Evolutionary conservation across 2,329 filamentous ascomycete genomes (phyloP).

Genomic region (Cadophora luteo-olivacea): DNA sequence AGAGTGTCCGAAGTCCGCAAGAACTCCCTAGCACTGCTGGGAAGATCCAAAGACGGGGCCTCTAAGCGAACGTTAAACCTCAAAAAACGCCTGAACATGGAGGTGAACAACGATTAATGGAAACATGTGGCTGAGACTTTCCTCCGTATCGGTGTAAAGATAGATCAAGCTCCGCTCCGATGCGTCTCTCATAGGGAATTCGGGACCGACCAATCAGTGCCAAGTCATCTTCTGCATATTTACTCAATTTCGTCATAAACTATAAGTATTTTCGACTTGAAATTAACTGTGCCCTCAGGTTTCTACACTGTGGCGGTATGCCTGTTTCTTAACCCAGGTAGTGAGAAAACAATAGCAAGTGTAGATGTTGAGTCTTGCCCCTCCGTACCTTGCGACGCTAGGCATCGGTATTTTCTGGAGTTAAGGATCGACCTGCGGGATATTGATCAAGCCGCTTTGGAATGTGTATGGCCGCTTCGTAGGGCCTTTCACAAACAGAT

Average conservation of each 20-base stretch:
- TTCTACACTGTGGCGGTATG: no score
- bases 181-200: background rate
- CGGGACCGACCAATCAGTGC: background rate
- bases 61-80: background rate
- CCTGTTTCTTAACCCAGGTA: no score
- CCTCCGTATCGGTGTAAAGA: background rate
- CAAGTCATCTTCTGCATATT: background rate
- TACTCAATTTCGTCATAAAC: no score
- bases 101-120: background rate
- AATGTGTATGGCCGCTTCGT: background rate
- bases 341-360: no score
- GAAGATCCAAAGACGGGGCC: background rate
- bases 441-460: background rate
- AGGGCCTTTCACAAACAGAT: background rate
- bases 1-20: background rate
- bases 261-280: no score
- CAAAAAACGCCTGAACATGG: background rate
- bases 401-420: conserved; percentile 10
- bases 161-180: background rate
- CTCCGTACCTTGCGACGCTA: no score
- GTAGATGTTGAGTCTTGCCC: no score
- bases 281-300: no score
- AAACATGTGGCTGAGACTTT: background rate
- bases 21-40: background rate
- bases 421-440: background rate